Base-by-base conservation (phyloP, 2,329 filamentous ascomycete species). In the Cercospora canescens region DNA sequence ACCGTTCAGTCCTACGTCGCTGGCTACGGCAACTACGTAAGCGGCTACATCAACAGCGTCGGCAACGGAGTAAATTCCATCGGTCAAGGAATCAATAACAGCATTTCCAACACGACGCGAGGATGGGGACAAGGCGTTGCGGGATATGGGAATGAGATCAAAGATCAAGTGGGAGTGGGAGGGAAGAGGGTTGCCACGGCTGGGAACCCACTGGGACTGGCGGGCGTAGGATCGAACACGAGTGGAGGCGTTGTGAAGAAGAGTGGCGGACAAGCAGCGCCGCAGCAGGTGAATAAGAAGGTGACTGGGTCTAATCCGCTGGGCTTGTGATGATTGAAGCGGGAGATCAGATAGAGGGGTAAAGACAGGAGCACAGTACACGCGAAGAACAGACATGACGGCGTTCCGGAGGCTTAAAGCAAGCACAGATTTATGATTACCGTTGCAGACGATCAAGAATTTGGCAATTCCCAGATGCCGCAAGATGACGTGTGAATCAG, bases 121-220 rank as follows among this genome's bases (percentile, higher is more conserved):
- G 73, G 74, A 55, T 84, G 81, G 82, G 82, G 81, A 62, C 81
- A 84, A 71, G 76, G 79, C 54, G 79, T 84, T 3, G 79, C 82
- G 48, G 81, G 80, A 45, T 84, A 84, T 65, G 82, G 82, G 28
- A 84, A 84, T 72, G 78, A 78, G 34, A 80, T 84, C 73, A 84
- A 84, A 69, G 82, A 84, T 69, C 72, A 76, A 5, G 79, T 82
- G 1, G 80, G 79, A 37, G 81, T 83, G 1, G 74, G 76, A 3
- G 82, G 82, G 5, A 72, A 77, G 35, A 76, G 82, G 4, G 78
- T 81, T 18, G 72, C 78, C 5, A 84, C 82, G 1, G 79, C 78
- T 28, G 77, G 76, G 24, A 84, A 84, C 69, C 82, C 82, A 3
- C 73, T 84, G 7, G 82, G 82, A 0, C 66, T 84, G 30, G 72